A percentile compares a stretch with the other conserved stretches of the same genome.
phyloP scores from a whole-genome alignment of 2,329 filamentous ascomycete species.

The Cladosporium colombiae region DNA sequence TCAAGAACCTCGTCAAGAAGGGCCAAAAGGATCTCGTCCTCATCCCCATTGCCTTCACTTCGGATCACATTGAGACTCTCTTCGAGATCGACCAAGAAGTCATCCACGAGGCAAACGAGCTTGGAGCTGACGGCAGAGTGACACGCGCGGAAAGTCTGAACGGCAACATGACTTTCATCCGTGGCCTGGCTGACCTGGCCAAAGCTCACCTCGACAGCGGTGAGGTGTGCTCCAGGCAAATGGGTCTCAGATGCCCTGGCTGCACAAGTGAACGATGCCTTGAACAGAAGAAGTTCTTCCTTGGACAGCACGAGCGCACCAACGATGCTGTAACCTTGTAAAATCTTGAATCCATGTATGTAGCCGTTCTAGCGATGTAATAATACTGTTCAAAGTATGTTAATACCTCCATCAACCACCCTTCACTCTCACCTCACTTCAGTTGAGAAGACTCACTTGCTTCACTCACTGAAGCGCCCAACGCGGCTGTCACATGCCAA shows the following conservation, averaged over 20 bases:
- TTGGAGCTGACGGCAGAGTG: conserved; percentile 64
- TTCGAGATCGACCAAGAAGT: conserved; percentile 94
- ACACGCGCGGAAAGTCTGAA: conserved; percentile 93
- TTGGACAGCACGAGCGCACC: conserved; percentile 29
- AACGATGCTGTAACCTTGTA: conserved; percentile 18
- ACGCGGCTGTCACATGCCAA: conserved; percentile 1
- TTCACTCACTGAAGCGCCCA: neutral
- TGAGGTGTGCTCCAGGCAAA: conserved; percentile 73
- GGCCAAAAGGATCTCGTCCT: conserved; percentile 89
- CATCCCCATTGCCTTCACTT: conserved; percentile 95
- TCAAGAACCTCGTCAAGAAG: conserved; percentile 84
- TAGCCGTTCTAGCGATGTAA: conserved; percentile 3
- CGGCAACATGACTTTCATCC: conserved; percentile 85
- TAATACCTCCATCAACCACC: neutral
- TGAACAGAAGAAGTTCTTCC: conserved; percentile 71
- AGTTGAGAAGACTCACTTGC: neutral
- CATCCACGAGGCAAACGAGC: conserved; percentile 79
- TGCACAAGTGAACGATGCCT: conserved; percentile 87
- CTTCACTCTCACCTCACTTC: neutral
- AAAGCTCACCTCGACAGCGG: conserved; percentile 74
- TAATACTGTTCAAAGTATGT: neutral
- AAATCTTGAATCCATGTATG: conserved; percentile 9
- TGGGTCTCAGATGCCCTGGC: conserved; percentile 87
- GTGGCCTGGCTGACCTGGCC: conserved; percentile 84
- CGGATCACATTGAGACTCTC: conserved; percentile 97